Conservation (phyloP, 1,284 basidiomycete species). For the Schizophyllum commune region DNA sequence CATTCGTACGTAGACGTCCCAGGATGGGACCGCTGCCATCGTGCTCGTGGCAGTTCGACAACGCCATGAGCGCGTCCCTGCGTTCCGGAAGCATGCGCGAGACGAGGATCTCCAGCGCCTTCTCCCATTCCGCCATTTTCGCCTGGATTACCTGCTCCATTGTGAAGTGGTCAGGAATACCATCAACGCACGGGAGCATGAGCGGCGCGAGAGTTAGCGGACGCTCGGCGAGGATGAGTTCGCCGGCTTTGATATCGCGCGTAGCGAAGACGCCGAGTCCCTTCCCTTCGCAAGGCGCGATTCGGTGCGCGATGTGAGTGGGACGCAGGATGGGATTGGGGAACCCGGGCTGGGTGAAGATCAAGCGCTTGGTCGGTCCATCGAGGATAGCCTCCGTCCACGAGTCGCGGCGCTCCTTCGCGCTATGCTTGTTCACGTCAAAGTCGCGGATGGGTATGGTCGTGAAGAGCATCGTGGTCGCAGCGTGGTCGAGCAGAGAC, state of each 20-base stretch:
- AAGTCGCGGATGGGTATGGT: not conserved
- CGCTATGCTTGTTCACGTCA: not conserved
- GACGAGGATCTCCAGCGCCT: not conserved
- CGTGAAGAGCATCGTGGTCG: not conserved
- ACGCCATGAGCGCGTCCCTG: conserved; percentile 8
- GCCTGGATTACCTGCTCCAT: conserved; percentile 4
- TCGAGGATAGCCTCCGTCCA: conserved; percentile 1
- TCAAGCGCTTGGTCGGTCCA: conserved; percentile 1
- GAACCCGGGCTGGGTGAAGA: conserved; percentile 10
- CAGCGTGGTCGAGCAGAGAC: not conserved
- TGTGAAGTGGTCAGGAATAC: not conserved
- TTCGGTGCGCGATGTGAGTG: not conserved
- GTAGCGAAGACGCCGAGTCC: conserved; percentile 16
- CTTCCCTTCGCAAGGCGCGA: conserved; percentile 6
- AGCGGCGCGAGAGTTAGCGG: conserved; percentile 3
- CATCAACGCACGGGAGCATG: not conserved
- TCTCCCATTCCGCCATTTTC: not conserved
- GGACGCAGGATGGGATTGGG: conserved; percentile 10
- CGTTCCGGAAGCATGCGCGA: conserved; percentile 8
- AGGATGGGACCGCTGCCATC: conserved; percentile 8
- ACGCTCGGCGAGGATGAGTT: conserved; percentile 13
- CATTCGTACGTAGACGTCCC: conserved; percentile 11
- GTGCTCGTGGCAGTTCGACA: conserved; percentile 9
- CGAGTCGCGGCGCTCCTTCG: not conserved
- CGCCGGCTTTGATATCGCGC: conserved; percentile 13